phyloP scores from a whole-genome alignment of 116 monocot species.

The Trichopus zeylanicus region DNA sequence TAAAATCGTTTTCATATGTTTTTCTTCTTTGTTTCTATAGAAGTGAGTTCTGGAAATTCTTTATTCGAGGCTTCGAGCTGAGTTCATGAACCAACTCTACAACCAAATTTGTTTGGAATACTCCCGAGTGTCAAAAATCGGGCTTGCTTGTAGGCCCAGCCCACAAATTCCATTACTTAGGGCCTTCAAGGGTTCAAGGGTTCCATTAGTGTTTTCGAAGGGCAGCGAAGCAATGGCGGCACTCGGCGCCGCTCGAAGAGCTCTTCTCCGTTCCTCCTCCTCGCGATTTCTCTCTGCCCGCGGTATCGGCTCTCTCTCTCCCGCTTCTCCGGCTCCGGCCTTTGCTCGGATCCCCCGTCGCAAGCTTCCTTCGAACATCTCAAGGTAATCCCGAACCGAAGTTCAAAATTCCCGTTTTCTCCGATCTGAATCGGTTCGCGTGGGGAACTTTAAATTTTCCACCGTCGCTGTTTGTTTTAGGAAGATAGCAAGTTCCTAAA shows the following conservation, averaged over 20 bases:
- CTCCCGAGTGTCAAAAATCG: no score
- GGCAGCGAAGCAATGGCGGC: slow-evolving; percentile 7
- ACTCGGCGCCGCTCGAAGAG: slow-evolving; percentile 15
- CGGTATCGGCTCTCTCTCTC: background rate
- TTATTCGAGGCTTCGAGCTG: no score
- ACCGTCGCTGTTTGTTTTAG: no score
- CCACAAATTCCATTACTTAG: background rate
- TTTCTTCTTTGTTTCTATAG: no score
- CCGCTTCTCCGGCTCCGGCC: slow-evolving; percentile 1
- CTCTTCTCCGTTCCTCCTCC: slow-evolving; percentile 3
- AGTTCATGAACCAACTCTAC: no score
- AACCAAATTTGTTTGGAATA: no score
- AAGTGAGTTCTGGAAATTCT: no score
- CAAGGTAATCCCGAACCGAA: no score
- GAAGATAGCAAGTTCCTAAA: background rate
- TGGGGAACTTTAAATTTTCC: no score
- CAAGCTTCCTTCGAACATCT: slow-evolving; percentile 3
- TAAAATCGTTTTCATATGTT: no score
- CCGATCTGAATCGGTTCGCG: no score
- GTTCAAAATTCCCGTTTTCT: background rate
- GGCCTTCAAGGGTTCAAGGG: background rate
- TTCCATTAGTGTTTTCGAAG: background rate
- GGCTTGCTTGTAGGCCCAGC: background rate
- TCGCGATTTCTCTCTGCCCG: background rate
- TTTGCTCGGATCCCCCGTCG: slow-evolving; percentile 11